These are phyloP conservation scores for Hemerocallis citrina DNA, from an alignment of 106 monocot species.

Conservation along the genomic window DNA sequence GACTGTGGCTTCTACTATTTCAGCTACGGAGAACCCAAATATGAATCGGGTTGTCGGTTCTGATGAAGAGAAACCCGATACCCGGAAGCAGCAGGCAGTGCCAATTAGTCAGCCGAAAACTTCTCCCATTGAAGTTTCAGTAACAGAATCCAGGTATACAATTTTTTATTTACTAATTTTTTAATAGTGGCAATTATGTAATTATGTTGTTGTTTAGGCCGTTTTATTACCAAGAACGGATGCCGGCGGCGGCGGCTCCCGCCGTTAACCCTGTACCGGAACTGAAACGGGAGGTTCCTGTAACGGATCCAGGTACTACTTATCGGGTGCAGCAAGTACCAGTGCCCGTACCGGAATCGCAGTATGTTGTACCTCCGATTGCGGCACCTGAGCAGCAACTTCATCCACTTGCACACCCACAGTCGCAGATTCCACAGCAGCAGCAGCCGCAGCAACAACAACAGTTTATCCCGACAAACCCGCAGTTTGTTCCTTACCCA, in stretches of 20 bases:
- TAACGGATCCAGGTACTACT: neutral
- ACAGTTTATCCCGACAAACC: constrained; percentile 35
- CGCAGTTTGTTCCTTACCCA: constrained; percentile 29
- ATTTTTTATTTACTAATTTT: too few relatives aligned
- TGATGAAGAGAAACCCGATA: constrained; percentile 56
- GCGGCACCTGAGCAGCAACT: constrained; percentile 6
- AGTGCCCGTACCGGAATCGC: neutral
- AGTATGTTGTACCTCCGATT: neutral
- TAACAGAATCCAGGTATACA: constrained; percentile 6
- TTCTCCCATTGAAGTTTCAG: too few relatives aligned
- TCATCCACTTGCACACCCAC: constrained; percentile 5
- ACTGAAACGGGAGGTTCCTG: constrained; percentile 15
- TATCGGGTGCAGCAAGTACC: constrained; percentile 9
- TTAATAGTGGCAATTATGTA: neutral
- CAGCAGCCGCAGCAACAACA: constrained; percentile 47
- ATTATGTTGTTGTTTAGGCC: constrained; percentile 2
- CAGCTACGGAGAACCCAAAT: constrained; percentile 53
- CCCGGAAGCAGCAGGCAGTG: too few relatives aligned
- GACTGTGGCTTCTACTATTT: constrained; percentile 18
- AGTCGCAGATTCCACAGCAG: constrained; percentile 18
- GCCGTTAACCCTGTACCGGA: constrained; percentile 16
- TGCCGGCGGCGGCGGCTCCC: neutral
- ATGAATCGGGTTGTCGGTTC: constrained; percentile 26
- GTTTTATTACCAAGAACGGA: constrained; percentile 13
- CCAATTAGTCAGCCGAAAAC: constrained; percentile 4